A percentile compares a stretch with the other conserved stretches of the same genome.
These are phyloP conservation scores for Wickerhamomyces chambardii DNA, from an alignment of 805 yeast species.

Conservation along the genomic window DNA sequence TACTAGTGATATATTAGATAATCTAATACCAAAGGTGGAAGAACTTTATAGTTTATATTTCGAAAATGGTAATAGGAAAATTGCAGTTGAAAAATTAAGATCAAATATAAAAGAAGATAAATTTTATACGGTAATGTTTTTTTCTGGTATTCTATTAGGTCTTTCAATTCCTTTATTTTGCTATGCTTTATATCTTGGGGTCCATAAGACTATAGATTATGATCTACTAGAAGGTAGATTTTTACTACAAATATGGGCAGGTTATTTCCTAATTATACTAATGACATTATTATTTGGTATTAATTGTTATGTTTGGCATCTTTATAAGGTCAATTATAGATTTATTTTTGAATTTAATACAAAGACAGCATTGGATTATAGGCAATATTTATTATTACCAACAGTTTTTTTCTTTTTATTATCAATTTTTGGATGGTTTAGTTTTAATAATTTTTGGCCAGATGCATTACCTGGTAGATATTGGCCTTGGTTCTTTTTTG, in stretches of 20 bases:
- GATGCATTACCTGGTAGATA: constrained; percentile 49
- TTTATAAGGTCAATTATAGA: constrained; percentile 74
- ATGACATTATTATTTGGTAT: constrained; percentile 55
- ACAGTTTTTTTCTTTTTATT: constrained; percentile 46
- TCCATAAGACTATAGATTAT: constrained; percentile 30
- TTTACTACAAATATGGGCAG: constrained; percentile 87
- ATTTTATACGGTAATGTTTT: constrained; percentile 37
- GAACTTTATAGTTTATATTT: constrained; percentile 56
- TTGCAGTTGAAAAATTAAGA: constrained; percentile 60
- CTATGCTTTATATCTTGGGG: constrained; percentile 46
- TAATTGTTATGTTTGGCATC: constrained; percentile 66
- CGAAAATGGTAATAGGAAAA: constrained; percentile 62
- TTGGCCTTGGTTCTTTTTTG: constrained; percentile 76
- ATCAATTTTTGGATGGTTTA: constrained; percentile 62
- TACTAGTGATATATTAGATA: constrained; percentile 59
- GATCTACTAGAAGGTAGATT: constrained; percentile 45
- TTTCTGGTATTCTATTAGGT: constrained; percentile 65
- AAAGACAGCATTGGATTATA: constrained; percentile 52
- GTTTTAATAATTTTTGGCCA: constrained; percentile 67
- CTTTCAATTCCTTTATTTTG: constrained; percentile 58
- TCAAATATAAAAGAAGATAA: constrained; percentile 28
- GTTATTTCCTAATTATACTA: constrained; percentile 63
- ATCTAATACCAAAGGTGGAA: constrained; percentile 52
- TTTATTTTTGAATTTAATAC: constrained; percentile 86
- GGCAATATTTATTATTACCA: constrained; percentile 61